These are phyloP conservation scores for Corylus heterophylla DNA, from an alignment of 306 rosid genomes.

Conservation along the genomic window DNA sequence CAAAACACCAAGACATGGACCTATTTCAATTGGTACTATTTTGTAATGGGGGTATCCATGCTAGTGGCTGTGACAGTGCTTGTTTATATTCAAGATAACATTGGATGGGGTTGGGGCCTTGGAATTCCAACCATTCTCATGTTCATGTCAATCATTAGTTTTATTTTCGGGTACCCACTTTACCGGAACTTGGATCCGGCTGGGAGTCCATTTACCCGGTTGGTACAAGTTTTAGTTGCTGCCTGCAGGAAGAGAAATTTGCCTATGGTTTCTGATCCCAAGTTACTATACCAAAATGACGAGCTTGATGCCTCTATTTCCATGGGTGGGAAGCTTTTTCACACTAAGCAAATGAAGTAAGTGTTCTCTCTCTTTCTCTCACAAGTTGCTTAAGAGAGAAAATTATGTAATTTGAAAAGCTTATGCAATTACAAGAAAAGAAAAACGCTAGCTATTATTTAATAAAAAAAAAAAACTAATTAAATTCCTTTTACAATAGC, in stretches of 20 bases:
- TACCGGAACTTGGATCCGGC: conserved; percentile 76
- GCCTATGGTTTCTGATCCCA: conserved; percentile 18
- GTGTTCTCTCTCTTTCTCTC: conserved; percentile 3
- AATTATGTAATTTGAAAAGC: not conserved
- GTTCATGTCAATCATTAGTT: conserved; percentile 66
- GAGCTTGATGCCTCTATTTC: conserved; percentile 70
- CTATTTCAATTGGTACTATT: conserved; percentile 94
- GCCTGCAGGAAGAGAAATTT: conserved; percentile 71
- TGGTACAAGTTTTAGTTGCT: conserved; percentile 67
- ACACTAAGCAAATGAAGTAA: conserved; percentile 65
- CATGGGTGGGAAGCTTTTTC: conserved; percentile 62
- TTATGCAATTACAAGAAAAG: not conserved
- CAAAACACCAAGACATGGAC: conserved; percentile 68
- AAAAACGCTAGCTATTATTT: too few relatives aligned
- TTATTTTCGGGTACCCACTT: conserved; percentile 70
- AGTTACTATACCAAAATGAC: conserved; percentile 56
- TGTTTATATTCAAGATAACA: conserved; percentile 80
- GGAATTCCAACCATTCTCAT: conserved; percentile 80
- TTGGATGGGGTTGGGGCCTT: conserved; percentile 95
- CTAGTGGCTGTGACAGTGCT: conserved; percentile 86
- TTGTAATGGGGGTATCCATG: conserved; percentile 78
- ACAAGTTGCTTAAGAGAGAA: not conserved
- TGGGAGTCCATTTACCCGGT: conserved; percentile 92
- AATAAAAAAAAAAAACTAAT: too few relatives aligned
- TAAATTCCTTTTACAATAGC: too few relatives aligned